Base-by-base conservation (phyloP, 768 basidiomycete species). In the Suillus decipiens region DNA sequence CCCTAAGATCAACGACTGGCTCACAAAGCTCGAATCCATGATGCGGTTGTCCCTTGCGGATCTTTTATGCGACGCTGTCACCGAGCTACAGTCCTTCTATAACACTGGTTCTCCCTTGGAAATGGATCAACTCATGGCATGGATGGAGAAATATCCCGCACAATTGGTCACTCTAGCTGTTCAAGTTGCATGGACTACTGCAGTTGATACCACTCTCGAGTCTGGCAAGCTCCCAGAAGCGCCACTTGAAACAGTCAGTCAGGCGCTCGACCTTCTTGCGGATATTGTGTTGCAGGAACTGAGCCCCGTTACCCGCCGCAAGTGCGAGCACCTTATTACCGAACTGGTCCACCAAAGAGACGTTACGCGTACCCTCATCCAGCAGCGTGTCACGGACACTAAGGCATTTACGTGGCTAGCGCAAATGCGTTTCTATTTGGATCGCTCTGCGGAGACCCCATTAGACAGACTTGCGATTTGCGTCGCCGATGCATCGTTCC, bases 1-100 rank as follows among this genome's bases (percentile, higher is more conserved):
- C 74, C 93, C 96, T 5, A 96, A 95, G 79, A 98, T 99, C 81
- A 99, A 99, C 72, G 97, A 99, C 71, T 99, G 97, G 97, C 83
- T 99, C 50, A 89, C 90, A 47, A 89, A 88, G 68, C 83, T 99
- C 60, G 97, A 99, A 75, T 82, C 87, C 2, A 92, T 93, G 83
- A 99, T 99, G 96, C 86, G 93, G 33, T 70, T 90, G 22, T 95
- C 96, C 11, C 82, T 99, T 53, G 93, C 97, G 2, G 82, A 87
- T 61, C 80, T 95, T 10, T 85, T 99, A 24, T 86, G 85, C 14
- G 88, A 90, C 42, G 88, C 93, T 1, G 93, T 96, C 36, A 78
- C 78, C 6, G 93, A 96, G 73, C 81, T 99, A 5, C 86, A 90
- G 68, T 73, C 78, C 5, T 93, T 99, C 78, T 97, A 95, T 72